Evolutionary conservation across 805 yeast species (phyloP), one percentile per base, ranked within the genome.

Genomic region (Wickerhamiella siamensis): DNA sequence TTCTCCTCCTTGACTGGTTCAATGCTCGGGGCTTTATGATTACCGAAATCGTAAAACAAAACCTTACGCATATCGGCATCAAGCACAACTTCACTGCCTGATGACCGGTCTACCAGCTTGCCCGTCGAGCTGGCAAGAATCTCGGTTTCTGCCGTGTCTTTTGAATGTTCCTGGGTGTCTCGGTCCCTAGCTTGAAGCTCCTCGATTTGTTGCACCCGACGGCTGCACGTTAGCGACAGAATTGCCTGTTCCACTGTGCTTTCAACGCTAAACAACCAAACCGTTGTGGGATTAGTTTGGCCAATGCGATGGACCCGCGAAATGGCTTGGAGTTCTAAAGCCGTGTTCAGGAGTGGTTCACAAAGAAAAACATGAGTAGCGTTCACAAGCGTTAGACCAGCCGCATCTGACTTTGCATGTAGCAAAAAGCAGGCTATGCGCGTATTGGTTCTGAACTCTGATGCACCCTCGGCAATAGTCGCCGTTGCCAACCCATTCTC

Each of bases 251-350:
- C 98, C 14, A 91, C 94, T 0, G 94, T 76, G 33, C 79, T 77
- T 43, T 72, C 74, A 43, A 87, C 79, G 19, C 81, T 77, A 63
- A 88, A 86, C 73, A 81, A 79, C 95, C 97, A 91, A 1, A 88
- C 94, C 1, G 77, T 79, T 0, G 98, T 91, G 14, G 73, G 75
- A 35, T 69, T 65, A 2, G 68, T 70, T 59, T 91, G 98, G 0
- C 98, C 98, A 55, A 88, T 87, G 47, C 98, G 65, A 56, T 88
- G 95, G 34, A 91, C 76, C 47, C 98, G 71, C 39, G 93, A 83
- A 41, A 87, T 80, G 0, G 97, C 96, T 57, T 88, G 98, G 14
- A 83, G 57, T 51, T 91, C 97, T 38, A 86, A 66, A 2, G 94
- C 79, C 1, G 87, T 75, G 53, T 86, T 86, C 14, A 91, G 79